Evolutionary conservation across 208 protist genomes (phyloP).

Genomic region (Acanthamoeba lenticulata): DNA sequence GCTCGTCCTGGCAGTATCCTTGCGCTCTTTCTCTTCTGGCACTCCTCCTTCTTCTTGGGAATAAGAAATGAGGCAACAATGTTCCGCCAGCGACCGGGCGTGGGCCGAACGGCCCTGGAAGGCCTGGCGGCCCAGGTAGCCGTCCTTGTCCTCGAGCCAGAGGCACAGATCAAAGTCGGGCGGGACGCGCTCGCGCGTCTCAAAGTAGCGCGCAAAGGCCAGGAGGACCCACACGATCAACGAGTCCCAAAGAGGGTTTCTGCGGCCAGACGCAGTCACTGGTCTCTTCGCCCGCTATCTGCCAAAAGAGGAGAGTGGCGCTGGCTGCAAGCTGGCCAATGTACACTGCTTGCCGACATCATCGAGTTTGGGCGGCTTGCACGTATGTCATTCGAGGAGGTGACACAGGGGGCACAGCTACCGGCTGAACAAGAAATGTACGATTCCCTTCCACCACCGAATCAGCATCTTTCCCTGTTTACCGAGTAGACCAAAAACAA

Average conservation of each 20-base stretch:
- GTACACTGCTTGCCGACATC: not conserved
- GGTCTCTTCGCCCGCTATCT: not conserved
- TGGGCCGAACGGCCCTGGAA: not conserved
- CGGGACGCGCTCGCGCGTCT: not conserved
- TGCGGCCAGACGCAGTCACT: not conserved
- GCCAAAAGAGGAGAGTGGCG: not conserved
- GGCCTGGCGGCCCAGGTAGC: not conserved
- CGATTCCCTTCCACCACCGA: too few species aligned
- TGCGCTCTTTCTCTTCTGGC: too few species aligned
- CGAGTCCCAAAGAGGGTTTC: not conserved
- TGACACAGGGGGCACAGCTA: too few species aligned
- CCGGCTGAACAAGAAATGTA: too few species aligned
- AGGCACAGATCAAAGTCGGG: conserved; percentile 14
- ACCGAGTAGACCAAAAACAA: too few species aligned
- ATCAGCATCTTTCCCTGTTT: too few species aligned
- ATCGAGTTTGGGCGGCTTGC: too few species aligned
- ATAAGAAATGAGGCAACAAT: too few species aligned
- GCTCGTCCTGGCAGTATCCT: too few species aligned
- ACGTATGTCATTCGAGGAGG: too few species aligned
- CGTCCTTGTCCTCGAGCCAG: conserved; percentile 5
- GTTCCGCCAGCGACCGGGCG: not conserved
- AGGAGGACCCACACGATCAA: conserved; percentile 1
- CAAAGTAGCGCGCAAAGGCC: conserved; percentile 31
- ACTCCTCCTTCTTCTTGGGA: too few species aligned
- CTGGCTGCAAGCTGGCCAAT: not conserved